Evolutionary conservation across 2,329 filamentous ascomycete species (phyloP).

Genomic region (Pseudogymnoascus pannorum): DNA sequence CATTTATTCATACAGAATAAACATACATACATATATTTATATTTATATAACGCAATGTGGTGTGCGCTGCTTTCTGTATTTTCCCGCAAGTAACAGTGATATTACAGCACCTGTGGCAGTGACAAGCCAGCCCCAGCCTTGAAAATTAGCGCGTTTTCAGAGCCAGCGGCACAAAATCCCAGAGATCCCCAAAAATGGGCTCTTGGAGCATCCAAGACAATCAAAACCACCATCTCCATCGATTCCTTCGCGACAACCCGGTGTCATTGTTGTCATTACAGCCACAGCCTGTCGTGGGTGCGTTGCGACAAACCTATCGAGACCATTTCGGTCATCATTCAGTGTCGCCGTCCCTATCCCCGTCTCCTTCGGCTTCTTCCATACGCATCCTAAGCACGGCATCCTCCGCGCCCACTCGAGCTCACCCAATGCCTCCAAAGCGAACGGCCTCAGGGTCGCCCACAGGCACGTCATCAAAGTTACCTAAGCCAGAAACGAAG

Average conservation of each 20-base stretch:
- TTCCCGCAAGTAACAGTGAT: neutral
- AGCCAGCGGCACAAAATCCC: neutral
- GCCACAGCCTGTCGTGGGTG: neutral
- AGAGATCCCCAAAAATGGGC: conserved; percentile 2
- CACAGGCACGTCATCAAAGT: conserved; percentile 19
- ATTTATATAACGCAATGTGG: neutral
- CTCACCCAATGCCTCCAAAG: conserved; percentile 23
- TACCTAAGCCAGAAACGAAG: conserved; percentile 21
- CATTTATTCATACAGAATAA: neutral
- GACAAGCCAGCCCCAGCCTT: neutral
- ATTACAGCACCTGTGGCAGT: neutral
- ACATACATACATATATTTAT: neutral
- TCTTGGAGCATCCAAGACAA: neutral
- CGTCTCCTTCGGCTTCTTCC: conserved; percentile 21
- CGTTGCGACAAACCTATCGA: neutral
- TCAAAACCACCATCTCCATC: conserved; percentile 5
- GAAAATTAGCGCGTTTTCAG: conserved; percentile 9
- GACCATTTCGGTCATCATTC: conserved; percentile 3
- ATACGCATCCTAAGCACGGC: conserved; percentile 16
- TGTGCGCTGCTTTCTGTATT: neutral
- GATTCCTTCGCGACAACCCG: conserved; percentile 3
- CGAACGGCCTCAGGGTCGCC: conserved; percentile 19
- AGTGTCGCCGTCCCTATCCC: conserved; percentile 7
- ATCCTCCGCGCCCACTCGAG: conserved; percentile 13
- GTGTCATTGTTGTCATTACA: neutral